These are phyloP conservation scores for Sporisorium graminicola DNA, from an alignment of 1,284 basidiomycete species.

Conservation along the genomic window DNA sequence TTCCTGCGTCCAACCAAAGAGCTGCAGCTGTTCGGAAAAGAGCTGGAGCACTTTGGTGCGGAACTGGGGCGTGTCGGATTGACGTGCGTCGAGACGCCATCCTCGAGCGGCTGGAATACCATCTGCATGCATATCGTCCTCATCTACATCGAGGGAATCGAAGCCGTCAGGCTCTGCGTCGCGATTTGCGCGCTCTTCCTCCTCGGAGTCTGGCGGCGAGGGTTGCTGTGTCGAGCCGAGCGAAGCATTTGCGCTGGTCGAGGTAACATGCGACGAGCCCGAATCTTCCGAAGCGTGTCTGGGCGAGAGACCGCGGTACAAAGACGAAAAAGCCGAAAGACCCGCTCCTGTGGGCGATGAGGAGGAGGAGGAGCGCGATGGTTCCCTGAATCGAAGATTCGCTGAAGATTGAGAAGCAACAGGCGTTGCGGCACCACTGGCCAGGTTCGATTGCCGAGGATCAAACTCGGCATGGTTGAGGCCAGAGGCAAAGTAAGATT, in stretches of 20 bases:
- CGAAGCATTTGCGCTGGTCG: background rate
- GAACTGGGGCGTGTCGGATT: conserved; percentile 54
- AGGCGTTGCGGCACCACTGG: conserved; percentile 44
- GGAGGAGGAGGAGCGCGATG: conserved; percentile 8
- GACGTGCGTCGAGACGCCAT: conserved; percentile 58
- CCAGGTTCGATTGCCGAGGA: conserved; percentile 20
- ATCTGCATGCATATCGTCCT: conserved; percentile 69
- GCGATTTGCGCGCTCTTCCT: conserved; percentile 23
- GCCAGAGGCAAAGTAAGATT: background rate
- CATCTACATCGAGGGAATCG: conserved; percentile 61
- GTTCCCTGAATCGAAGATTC: conserved; percentile 18
- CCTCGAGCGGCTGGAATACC: conserved; percentile 66
- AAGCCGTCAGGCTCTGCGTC: conserved; percentile 50
- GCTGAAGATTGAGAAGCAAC: conserved; percentile 37
- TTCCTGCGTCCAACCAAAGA: conserved; percentile 58
- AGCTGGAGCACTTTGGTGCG: conserved; percentile 55
- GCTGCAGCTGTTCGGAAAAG: conserved; percentile 54
- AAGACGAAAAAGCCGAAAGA: conserved; percentile 22
- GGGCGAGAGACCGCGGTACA: conserved; percentile 32
- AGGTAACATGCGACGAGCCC: background rate
- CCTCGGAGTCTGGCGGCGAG: conserved; percentile 28
- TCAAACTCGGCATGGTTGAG: conserved; percentile 21
- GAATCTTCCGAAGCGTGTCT: conserved; percentile 14
- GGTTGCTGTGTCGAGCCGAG: conserved; percentile 2
- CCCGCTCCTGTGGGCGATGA: conserved; percentile 17